These are phyloP conservation scores for Isoetes taiwanensis DNA, from an alignment of 75 land plant genomes.

Conservation along the genomic window DNA sequence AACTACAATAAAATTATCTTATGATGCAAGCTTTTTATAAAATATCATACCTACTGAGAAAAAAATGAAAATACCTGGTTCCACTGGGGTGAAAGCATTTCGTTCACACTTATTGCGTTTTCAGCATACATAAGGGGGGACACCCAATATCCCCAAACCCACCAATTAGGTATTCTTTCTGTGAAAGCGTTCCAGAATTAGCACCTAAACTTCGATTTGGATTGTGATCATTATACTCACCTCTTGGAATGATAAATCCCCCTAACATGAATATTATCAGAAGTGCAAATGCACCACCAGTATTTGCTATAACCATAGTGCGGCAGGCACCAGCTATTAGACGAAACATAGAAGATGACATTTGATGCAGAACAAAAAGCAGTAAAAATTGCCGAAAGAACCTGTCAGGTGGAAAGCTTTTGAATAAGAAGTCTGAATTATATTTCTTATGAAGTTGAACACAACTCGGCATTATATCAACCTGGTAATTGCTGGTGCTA, in stretches of 20 bases:
- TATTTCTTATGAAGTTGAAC: too few species aligned
- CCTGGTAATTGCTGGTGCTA: slow-evolving; percentile 33
- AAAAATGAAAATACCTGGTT: too few species aligned
- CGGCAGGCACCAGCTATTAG: slow-evolving; percentile 11
- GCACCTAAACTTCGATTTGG: too few species aligned
- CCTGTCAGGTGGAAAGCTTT: too few species aligned
- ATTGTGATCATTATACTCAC: too few species aligned
- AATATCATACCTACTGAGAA: too few species aligned
- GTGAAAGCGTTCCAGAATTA: too few species aligned
- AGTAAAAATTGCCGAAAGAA: slow-evolving; percentile 9
- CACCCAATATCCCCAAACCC: slow-evolving; percentile 9
- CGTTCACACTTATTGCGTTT: slow-evolving; percentile 5
- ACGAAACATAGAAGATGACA: slow-evolving; percentile 13
- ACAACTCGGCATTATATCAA: too few species aligned
- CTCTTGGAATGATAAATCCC: slow-evolving; percentile 13
- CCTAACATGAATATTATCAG: slow-evolving; percentile 13
- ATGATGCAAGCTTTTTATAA: too few species aligned
- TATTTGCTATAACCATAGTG: slow-evolving; percentile 13
- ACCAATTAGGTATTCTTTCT: too few species aligned
- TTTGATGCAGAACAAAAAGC: slow-evolving; percentile 5
- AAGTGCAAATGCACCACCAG: slow-evolving; percentile 13
- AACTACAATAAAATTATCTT: too few species aligned
- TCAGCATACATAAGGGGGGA: slow-evolving; percentile 6
- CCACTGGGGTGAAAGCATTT: slow-evolving; percentile 7
- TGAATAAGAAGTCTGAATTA: too few species aligned